A percentile compares a stretch with the other conserved stretches of the same genome.
phyloP scores from a whole-genome alignment of 1,139 yeast species.

The Hyphopichia wangnamkhiaoensis region DNA sequence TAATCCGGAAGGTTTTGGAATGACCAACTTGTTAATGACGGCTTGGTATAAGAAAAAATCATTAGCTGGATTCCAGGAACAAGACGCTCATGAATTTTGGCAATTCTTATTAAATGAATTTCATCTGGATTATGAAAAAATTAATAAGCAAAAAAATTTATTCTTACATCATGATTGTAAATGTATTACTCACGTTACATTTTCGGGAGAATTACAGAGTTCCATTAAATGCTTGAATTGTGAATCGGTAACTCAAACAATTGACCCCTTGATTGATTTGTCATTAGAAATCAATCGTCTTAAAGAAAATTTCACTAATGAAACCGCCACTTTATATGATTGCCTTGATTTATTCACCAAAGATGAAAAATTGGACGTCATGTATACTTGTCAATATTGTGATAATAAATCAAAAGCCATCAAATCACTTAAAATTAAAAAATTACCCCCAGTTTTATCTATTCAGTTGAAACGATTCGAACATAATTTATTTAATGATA shows the following conservation, averaged over 20 bases:
- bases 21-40: slow-evolving; percentile 69
- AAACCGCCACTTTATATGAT: slow-evolving; percentile 45
- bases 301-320: slow-evolving; percentile 24
- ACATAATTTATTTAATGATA: slow-evolving; percentile 56
- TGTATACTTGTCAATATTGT: slow-evolving; percentile 72
- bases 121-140: slow-evolving; percentile 55
- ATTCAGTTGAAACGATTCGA: slow-evolving; percentile 88
- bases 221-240: slow-evolving; percentile 76
- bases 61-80: slow-evolving; percentile 93
- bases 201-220: slow-evolving; percentile 73
- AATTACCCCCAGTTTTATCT: slow-evolving; percentile 74
- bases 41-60: slow-evolving; percentile 84
- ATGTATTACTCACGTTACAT: slow-evolving; percentile 81
- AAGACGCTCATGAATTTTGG: slow-evolving; percentile 97
- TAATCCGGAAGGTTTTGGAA: slow-evolving; percentile 67
- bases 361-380: slow-evolving; percentile 72
- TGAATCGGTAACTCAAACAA: slow-evolving; percentile 60
- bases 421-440: slow-evolving; percentile 67
- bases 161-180: slow-evolving; percentile 45
- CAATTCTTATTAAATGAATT: slow-evolving; percentile 85
- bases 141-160: slow-evolving; percentile 12
- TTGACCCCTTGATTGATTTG: slow-evolving; percentile 89
- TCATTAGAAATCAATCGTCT: slow-evolving; percentile 65
- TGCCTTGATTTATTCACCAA: slow-evolving; percentile 78
- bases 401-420: slow-evolving; percentile 59